A percentile compares a stretch with the other conserved stretches of the same genome.
Evolutionary conservation across 768 basidiomycete genomes (phyloP).

Genomic region (Leccinum olivaceopallidum): DNA sequence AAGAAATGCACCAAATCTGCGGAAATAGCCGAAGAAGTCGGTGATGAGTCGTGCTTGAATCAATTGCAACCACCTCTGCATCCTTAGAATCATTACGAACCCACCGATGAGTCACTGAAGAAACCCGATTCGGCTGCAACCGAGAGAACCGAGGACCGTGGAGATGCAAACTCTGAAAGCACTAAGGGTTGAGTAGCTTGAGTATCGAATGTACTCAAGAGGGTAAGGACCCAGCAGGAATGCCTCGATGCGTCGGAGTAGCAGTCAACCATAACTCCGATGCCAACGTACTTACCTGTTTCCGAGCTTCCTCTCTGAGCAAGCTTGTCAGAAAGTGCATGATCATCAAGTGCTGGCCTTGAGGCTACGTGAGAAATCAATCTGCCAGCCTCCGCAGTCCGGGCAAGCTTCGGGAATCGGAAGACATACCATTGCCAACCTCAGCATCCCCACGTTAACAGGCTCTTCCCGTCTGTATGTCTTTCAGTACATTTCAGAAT

Average conservation of each 20-base stretch:
- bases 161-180: slow-evolving; percentile 8
- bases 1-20: slow-evolving; percentile 1
- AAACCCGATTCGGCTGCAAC: slow-evolving; percentile 45
- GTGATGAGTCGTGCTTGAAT: slow-evolving; percentile 8
- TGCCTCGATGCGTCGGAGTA: not conserved
- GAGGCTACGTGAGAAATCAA: slow-evolving; percentile 1
- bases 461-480: slow-evolving; percentile 17
- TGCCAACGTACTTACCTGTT: not conserved
- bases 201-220: slow-evolving; percentile 8
- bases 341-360: not conserved
- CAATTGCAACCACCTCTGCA: slow-evolving; percentile 51
- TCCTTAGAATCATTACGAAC: slow-evolving; percentile 63
- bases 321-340: not conserved
- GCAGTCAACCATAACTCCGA: not conserved
- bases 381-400: not conserved
- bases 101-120: slow-evolving; percentile 50
- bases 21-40: slow-evolving; percentile 8
- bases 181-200: slow-evolving; percentile 10
- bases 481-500: slow-evolving; percentile 23
- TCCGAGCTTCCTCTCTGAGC: not conserved
- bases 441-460: not conserved
- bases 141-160: slow-evolving; percentile 11
- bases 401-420: no score
- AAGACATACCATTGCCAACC: not conserved
- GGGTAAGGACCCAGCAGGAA: slow-evolving; percentile 2